Percentiles rank a stretch among this genome's conserved stretches.
These are phyloP conservation scores for Bryum argenteum DNA, from an alignment of 225 moss, liverwort and hornwort genomes.

Conservation along the genomic window DNA sequence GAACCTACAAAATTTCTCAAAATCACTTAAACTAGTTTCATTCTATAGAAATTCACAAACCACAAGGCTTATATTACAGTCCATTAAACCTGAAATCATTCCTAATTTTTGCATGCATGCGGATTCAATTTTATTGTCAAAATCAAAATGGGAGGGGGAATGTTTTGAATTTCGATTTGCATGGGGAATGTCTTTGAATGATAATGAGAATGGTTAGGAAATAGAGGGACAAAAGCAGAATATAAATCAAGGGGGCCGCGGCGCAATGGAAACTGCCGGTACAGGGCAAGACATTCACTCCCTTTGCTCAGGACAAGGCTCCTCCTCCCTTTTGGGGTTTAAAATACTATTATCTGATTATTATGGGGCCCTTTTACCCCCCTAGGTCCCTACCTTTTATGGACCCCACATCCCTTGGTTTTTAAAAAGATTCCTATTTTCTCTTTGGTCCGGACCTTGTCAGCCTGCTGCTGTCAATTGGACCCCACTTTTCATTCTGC, in stretches of 20 bases:
- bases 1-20: too few relatives aligned
- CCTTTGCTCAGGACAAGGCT: background rate
- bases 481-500: too few relatives aligned
- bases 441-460: background rate
- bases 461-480: background rate
- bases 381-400: too few relatives aligned
- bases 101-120: too few relatives aligned
- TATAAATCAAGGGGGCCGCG: constrained; percentile 28
- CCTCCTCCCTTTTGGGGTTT: background rate
- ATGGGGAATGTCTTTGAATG: too few relatives aligned
- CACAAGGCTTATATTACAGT: too few relatives aligned
- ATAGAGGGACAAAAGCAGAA: background rate
- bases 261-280: constrained; percentile 37
- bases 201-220: background rate
- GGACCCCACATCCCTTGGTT: too few relatives aligned
- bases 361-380: too few relatives aligned
- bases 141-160: background rate
- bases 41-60: too few relatives aligned
- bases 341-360: too few relatives aligned
- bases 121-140: background rate
- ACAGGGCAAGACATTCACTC: constrained; percentile 37
- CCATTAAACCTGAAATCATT: too few relatives aligned
- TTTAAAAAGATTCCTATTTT: background rate
- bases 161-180: background rate
- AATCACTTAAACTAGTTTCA: too few relatives aligned